Percentiles rank a stretch among this genome's conserved stretches.
These are phyloP conservation scores for Tetrahymena thermophila DNA, from an alignment of 73 alveolate species.

Conservation along the genomic window DNA sequence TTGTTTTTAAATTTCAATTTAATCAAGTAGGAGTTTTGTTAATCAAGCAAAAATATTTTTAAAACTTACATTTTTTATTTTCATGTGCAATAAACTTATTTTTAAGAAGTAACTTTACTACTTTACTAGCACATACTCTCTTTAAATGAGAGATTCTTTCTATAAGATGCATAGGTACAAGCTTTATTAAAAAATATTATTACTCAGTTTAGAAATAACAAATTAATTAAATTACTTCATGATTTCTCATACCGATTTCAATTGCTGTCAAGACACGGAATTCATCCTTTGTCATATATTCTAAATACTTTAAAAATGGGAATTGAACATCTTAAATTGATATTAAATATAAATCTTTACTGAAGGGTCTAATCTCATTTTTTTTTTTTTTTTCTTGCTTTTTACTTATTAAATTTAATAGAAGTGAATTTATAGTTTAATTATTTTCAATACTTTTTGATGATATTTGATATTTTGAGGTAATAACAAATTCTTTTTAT, in stretches of 20 bases:
- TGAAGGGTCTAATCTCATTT: conserved; percentile 47
- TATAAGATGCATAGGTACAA: conserved; percentile 88
- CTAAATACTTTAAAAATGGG: conserved; percentile 7
- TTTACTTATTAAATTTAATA: not conserved
- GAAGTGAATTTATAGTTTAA: not conserved
- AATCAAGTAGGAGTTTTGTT: conserved; percentile 20
- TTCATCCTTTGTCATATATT: conserved; percentile 86
- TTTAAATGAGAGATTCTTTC: conserved; percentile 88
- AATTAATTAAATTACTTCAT: conserved; percentile 50
- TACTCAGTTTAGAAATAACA: not conserved
- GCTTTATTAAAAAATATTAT: not conserved
- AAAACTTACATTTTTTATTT: conserved; percentile 26
- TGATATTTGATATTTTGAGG: not conserved
- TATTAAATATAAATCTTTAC: not conserved
- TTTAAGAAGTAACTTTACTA: conserved; percentile 79
- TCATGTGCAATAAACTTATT: conserved; percentile 87
- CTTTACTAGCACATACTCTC: conserved; percentile 79
- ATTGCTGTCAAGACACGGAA: conserved; percentile 94
- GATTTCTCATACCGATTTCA: conserved; percentile 98
- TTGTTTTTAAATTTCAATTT: not conserved
- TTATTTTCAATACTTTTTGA: not conserved
- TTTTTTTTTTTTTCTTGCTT: not conserved
- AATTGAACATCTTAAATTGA: not conserved
- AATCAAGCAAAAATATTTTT: not conserved
- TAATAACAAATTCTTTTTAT: not conserved